Percentiles rank a stretch among this genome's conserved stretches.
Conservation (phyloP, 2,329 filamentous ascomycete species). For the Fusarium newnesense region DNA sequence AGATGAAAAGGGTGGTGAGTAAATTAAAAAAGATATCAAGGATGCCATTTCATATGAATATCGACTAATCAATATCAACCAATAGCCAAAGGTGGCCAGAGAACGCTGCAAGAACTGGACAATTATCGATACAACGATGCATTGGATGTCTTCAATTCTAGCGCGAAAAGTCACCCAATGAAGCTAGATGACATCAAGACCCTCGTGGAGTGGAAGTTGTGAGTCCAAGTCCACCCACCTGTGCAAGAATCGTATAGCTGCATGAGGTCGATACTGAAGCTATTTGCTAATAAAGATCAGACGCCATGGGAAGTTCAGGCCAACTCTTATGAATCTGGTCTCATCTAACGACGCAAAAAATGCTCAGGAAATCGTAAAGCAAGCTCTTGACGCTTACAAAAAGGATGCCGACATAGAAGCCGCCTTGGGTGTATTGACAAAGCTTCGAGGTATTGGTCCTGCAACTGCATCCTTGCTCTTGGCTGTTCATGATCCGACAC, state of each 20-base stretch:
- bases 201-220: slow-evolving; percentile 79
- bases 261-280: not conserved
- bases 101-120: slow-evolving; percentile 68
- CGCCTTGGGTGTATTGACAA: slow-evolving; percentile 64
- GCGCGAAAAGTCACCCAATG: slow-evolving; percentile 54
- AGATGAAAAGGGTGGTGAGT: slow-evolving; percentile 56
- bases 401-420: slow-evolving; percentile 52
- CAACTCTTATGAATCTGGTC: slow-evolving; percentile 68
- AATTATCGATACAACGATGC: slow-evolving; percentile 67
- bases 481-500: slow-evolving; percentile 68
- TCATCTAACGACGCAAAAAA: slow-evolving; percentile 66
- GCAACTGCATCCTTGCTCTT: slow-evolving; percentile 82
- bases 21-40: not conserved
- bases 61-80: slow-evolving; percentile 3
- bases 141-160: slow-evolving; percentile 55
- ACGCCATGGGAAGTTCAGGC: slow-evolving; percentile 71
- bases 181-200: slow-evolving; percentile 66
- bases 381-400: slow-evolving; percentile 62
- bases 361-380: slow-evolving; percentile 60
- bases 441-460: slow-evolving; percentile 79
- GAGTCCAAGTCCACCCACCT: slow-evolving; percentile 45
- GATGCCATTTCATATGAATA: not conserved
- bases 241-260: not conserved
- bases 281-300: slow-evolving; percentile 46
- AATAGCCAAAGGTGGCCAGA: slow-evolving; percentile 60